Evolutionary conservation across 2,329 filamentous ascomycete species (phyloP).

Genomic region (Ceratocystis ficicola): DNA sequence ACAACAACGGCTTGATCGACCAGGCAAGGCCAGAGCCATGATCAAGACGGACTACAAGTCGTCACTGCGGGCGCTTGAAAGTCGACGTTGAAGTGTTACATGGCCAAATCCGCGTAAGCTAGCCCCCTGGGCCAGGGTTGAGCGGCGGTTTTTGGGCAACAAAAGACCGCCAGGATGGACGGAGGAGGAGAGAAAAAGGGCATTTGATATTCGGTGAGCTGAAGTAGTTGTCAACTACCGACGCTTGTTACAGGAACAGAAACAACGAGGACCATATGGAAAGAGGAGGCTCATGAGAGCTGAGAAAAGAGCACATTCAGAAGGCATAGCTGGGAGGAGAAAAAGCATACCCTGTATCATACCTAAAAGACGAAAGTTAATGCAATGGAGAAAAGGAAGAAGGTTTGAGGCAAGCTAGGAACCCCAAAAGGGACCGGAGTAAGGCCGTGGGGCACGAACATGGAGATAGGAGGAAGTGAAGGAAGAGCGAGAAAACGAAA

Average conservation of each 20-base stretch:
- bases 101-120: not conserved
- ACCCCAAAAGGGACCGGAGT: conserved; percentile 27
- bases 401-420: conserved; percentile 14
- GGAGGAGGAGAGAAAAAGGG: not conserved
- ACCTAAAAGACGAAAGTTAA: conserved; percentile 24
- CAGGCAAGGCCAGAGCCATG: not conserved
- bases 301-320: not conserved
- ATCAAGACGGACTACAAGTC: not conserved
- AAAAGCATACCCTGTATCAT: conserved; percentile 10
- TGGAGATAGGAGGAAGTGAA: not conserved
- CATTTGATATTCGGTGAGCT: no score
- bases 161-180: not conserved
- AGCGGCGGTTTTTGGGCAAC: not conserved
- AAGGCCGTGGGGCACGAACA: conserved; percentile 25
- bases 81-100: not conserved
- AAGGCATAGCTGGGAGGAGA: not conserved
- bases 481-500: not conserved
- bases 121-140: not conserved
- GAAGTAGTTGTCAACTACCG: no score
- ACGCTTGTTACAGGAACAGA: not conserved
- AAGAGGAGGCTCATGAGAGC: not conserved
- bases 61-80: not conserved
- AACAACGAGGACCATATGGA: not conserved
- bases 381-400: conserved; percentile 7
- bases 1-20: not conserved